A percentile compares a stretch with the other conserved stretches of the same genome.
Conservation (phyloP, 192 early-diverging fungal species). For the Irineochytrium annulatum region DNA sequence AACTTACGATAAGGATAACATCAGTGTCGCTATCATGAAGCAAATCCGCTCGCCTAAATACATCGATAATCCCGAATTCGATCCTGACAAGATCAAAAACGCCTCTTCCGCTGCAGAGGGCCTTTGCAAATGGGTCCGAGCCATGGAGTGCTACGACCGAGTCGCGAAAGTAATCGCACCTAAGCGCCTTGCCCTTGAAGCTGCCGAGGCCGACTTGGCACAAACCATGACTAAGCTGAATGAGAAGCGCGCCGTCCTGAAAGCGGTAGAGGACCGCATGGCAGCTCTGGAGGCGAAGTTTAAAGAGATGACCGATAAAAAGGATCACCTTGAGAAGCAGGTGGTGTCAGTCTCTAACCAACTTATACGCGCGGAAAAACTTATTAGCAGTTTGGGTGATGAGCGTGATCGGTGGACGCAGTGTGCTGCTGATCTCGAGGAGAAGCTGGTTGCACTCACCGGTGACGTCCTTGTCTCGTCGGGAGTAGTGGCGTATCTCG, state of each 20-base stretch:
- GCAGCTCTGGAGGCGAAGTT: constrained; percentile 51
- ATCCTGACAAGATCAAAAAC: constrained; percentile 58
- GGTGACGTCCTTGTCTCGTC: constrained; percentile 59
- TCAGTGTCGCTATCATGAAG: constrained; percentile 52
- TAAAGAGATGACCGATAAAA: constrained; percentile 52
- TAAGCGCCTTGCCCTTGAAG: constrained; percentile 48
- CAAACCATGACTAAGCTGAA: constrained; percentile 52
- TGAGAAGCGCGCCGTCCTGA: constrained; percentile 53
- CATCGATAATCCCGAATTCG: constrained; percentile 60
- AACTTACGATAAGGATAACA: constrained; percentile 60
- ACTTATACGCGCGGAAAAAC: constrained; percentile 55
- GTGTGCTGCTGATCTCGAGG: constrained; percentile 46
- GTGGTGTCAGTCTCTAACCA: constrained; percentile 59
- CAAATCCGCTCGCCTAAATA: constrained; percentile 50
- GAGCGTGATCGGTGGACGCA: constrained; percentile 59
- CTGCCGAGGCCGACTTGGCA: constrained; percentile 50
- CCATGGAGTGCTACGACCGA: constrained; percentile 57
- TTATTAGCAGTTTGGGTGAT: constrained; percentile 57
- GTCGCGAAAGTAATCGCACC: constrained; percentile 62
- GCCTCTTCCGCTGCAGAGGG: constrained; percentile 61
- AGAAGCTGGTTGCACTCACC: constrained; percentile 47
- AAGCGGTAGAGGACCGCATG: constrained; percentile 59
- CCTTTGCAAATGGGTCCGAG: constrained; percentile 56
- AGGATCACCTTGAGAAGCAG: constrained; percentile 53
- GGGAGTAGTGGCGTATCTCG: constrained; percentile 57